Evolutionary conservation across 257 asterid species (phyloP).

Genomic region (Solanum rostratum): DNA sequence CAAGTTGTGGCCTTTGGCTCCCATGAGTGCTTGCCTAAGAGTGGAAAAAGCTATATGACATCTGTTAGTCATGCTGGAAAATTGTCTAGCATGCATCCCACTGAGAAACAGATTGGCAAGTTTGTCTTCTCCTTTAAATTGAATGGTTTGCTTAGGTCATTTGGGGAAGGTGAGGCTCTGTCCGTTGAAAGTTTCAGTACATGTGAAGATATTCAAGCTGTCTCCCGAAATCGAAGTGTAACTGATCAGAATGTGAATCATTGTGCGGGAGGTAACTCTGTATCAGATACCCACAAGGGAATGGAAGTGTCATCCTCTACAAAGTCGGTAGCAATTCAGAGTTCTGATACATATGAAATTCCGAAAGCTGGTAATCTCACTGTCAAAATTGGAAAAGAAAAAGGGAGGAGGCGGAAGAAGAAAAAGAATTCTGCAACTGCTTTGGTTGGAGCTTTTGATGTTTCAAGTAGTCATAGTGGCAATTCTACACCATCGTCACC

Average conservation of each 20-base stretch:
- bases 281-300: constrained; percentile 12
- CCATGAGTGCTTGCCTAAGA: constrained; percentile 19
- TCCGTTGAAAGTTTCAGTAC: constrained; percentile 21
- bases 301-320: background rate
- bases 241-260: background rate
- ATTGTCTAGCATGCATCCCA: constrained; percentile 9
- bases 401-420: constrained; percentile 64
- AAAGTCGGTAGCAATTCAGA: constrained; percentile 14
- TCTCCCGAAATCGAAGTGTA: constrained; percentile 6
- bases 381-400: constrained; percentile 56
- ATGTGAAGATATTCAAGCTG: constrained; percentile 10
- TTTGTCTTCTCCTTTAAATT: constrained; percentile 16
- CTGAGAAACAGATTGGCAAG: constrained; percentile 7
- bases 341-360: constrained; percentile 19
- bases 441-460: constrained; percentile 33
- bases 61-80: constrained; percentile 10
- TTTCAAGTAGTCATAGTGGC: constrained; percentile 85
- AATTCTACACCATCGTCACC: constrained; percentile 91
- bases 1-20: constrained; percentile 13
- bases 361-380: constrained; percentile 31
- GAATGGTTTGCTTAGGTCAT: constrained; percentile 20
- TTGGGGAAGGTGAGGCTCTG: constrained; percentile 24
- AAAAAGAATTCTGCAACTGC: constrained; percentile 38
- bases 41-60: constrained; percentile 21
- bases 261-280: constrained; percentile 2